A percentile compares a stretch with the other conserved stretches of the same genome.
Evolutionary conservation across 2,329 filamentous ascomycete genomes (phyloP).

Genomic region (Fusarium buharicum): DNA sequence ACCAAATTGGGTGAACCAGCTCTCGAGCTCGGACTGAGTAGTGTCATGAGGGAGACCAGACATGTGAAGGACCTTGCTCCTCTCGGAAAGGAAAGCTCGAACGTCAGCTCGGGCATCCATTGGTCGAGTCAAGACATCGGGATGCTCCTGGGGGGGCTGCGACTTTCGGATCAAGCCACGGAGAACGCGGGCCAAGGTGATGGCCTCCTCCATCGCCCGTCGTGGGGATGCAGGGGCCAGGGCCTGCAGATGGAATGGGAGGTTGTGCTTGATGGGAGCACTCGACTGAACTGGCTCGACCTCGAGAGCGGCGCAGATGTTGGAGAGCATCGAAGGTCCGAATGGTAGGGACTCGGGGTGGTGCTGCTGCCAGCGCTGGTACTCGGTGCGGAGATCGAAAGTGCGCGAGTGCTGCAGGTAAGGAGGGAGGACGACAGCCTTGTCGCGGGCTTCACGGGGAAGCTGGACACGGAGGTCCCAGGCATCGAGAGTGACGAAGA

Average conservation of each 20-base stretch:
- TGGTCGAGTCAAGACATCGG: conserved; percentile 91
- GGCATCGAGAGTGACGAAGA: conserved; percentile 97
- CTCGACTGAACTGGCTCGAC: conserved; percentile 98
- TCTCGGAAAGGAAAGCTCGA: conserved; percentile 92
- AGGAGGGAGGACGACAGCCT: conserved; percentile 93
- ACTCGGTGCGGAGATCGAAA: conserved; percentile 96
- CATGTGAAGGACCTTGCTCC: conserved; percentile 98
- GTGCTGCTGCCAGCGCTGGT: conserved; percentile 98
- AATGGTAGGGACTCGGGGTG: conserved; percentile 98
- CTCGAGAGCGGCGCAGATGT: conserved; percentile 97
- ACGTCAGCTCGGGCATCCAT: conserved; percentile 98
- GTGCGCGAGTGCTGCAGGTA: conserved; percentile 98
- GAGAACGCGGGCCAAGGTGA: conserved; percentile 92
- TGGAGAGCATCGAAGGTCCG: conserved; percentile 92
- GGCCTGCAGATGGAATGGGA: conserved; percentile 97
- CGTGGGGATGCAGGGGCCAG: conserved; percentile 94
- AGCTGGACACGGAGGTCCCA: conserved; percentile 99
- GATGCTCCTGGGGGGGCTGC: conserved; percentile 90
- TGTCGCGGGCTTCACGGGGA: conserved; percentile 96
- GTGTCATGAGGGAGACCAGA: conserved; percentile 97
- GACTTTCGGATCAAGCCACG: conserved; percentile 95
- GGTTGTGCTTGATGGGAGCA: conserved; percentile 97
- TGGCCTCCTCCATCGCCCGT: conserved; percentile 96
- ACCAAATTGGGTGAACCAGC: conserved; percentile 99
- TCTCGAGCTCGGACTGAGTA: conserved; percentile 97